Base-by-base conservation (phyloP, 176 grass and related monocot genomes). In the Olyra latifolia region DNA sequence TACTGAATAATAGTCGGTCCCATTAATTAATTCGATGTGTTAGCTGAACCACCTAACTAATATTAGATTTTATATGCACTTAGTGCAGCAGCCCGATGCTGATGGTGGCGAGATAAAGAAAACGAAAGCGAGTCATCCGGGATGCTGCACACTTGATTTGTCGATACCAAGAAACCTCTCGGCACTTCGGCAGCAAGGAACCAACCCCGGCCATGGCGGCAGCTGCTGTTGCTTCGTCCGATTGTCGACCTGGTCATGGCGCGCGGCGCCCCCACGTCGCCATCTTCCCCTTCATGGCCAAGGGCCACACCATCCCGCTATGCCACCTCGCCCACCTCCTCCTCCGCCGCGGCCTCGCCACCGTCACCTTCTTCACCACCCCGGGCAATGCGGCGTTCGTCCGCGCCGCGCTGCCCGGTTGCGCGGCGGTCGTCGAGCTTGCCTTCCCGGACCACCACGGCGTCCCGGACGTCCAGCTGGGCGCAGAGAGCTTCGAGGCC, bases 291-390 rank as follows among this genome's bases (percentile, higher is more conserved):
- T 61, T 80, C 81, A 81, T 87, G 85, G 78, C 71, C 53, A 87
- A 49, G 65, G 11, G 78, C 32, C 78, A 82, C 80, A 79, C 75
- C 66, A 74, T 80, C 82, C 75, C 76, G 42, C 30, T 87, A 1
- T 70, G 43, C 62, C 42, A 87, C 20, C 77, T 80, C n/a, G 50
- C 61, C 28, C n/a, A 68, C 64, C 43, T 87, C 5, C 78, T 82
- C 54, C 63, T 47, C 35, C 54, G 17, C 32, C 78, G 78, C 3
- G 11, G 40, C 32, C 78, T 87, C 17, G 53, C 85, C 43, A 15
- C 54, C 12, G 32, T 87, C 53, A 87, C 76, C 45, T 85, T 65
- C 84, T 59, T 88, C 74, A 89, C 71, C 29, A 87, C 71, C 52
- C 71, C 71, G 0, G 78, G 62, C 78, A 87, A 81, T 62, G 53